Evolutionary conservation across 352 stramenopile species (phyloP).

Genomic region (Phytopythium aichiense): DNA sequence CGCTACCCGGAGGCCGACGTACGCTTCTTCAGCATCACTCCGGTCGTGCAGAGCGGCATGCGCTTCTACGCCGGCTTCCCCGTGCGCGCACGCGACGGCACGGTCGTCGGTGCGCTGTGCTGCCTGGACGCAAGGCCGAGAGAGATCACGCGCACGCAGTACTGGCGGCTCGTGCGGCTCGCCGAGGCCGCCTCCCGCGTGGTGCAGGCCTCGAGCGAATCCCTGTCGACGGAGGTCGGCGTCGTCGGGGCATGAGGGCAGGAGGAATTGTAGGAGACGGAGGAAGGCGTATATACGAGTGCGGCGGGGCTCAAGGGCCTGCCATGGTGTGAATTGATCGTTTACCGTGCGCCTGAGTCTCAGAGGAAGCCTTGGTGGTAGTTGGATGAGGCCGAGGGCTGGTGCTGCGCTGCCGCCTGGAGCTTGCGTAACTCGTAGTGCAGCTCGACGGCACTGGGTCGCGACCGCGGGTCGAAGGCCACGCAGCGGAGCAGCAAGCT

Average conservation of each 20-base stretch:
- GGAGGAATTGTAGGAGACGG: not conserved
- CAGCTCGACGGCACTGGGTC: constrained; percentile 59
- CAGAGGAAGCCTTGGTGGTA: not conserved
- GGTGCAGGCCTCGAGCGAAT: constrained; percentile 8
- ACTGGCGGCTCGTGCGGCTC: constrained; percentile 30
- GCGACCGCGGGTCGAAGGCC: constrained; percentile 37
- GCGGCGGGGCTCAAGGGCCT: too few species aligned
- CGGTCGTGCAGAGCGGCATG: constrained; percentile 17
- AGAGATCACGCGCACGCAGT: constrained; percentile 29
- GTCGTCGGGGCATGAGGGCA: not conserved
- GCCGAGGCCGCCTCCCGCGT: constrained; percentile 23
- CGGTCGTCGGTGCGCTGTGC: constrained; percentile 22
- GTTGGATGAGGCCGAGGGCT: not conserved
- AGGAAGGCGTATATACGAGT: not conserved
- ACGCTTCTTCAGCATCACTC: constrained; percentile 29
- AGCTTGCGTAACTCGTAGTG: constrained; percentile 52
- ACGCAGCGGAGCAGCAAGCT: constrained; percentile 50
- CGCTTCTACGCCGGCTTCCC: constrained; percentile 37
- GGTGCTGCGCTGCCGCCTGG: not conserved
- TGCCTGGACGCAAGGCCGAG: constrained; percentile 26
- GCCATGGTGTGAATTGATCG: too few species aligned
- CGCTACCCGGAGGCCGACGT: constrained; percentile 35
- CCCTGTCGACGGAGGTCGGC: too few species aligned
- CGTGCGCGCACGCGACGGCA: constrained; percentile 10
- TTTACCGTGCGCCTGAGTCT: too few species aligned